Base-by-base conservation (phyloP, 2,329 filamentous ascomycete species). In the Sclerotinia trifoliorum region DNA sequence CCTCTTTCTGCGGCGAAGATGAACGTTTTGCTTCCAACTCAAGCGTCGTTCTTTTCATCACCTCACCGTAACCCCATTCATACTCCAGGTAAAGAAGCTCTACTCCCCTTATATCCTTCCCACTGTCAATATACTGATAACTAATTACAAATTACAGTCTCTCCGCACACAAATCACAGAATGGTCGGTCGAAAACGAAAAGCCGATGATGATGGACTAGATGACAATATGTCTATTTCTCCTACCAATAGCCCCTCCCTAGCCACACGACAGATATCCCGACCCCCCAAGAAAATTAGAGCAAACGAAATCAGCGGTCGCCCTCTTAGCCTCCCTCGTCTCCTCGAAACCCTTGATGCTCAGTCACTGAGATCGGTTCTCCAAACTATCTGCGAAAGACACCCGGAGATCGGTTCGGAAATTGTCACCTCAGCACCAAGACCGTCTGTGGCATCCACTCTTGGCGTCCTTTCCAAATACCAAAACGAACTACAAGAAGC, bases 331-430 rank as follows among this genome's bases (percentile, higher is more conserved):
- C 81, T 92, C 32, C 84, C 88, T 68, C 90, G 95, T 76, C 86
- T 99, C n/a, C 88, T 99, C 71, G 94, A 99, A 81, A 98, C 95
- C 0, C 87, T 99, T 56, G 92, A 96, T 76, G 90, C 89, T 70
- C 86, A 91, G 69, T 92, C 96, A 73, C 85, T 99, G 76, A 89
- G 94, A 73, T 88, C 87, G 48, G 89, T 97, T 1, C 85, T 99
- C n/a, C 92, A 94, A 78, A 90, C 91, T 66, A 91, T 99, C 77
- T 97, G 94, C 81, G 91, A 96, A 76, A 88, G 91, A 73, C 93
- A 96, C 77, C 93, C 94, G 5, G 89, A 91, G 72, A 90, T 99
- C 71, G 90, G 89, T 65, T 87, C 91, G 65, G 94, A 98, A 79
- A 90, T 99, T 56, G 88, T 93, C 44, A 86, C 89, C 66, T 88